These are phyloP conservation scores for Candida pseudoviswanathii DNA, from an alignment of 1,139 yeast species.

Conservation along the genomic window DNA sequence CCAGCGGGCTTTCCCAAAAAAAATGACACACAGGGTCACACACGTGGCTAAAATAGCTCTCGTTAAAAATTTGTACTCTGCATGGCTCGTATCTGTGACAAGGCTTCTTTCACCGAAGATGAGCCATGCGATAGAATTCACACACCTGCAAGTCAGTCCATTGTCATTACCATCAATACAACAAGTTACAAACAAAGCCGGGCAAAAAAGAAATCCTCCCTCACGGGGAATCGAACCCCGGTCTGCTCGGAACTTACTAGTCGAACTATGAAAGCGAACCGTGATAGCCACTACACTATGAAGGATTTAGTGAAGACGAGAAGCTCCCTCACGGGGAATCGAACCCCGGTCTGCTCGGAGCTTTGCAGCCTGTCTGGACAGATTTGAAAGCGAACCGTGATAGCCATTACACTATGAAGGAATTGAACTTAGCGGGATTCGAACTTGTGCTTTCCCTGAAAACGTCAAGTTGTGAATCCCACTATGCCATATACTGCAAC, in stretches of 20 bases:
- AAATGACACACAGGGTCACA: background rate
- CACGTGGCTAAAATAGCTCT: background rate
- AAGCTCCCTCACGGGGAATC: conserved; percentile 6
- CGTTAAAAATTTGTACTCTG: background rate
- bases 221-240: conserved; percentile 10
- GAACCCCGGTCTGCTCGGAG: conserved; percentile 10
- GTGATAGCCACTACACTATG: conserved; percentile 7
- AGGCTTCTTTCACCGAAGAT: too few species aligned
- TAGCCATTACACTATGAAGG: conserved; percentile 8
- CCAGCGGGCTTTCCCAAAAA: background rate
- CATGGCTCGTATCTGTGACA: too few species aligned
- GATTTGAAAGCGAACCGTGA: conserved; percentile 9
- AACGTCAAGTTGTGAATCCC: background rate
- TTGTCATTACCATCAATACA: background rate
- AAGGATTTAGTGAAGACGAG: background rate
- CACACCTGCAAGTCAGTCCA: too few species aligned
- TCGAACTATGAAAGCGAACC: conserved; percentile 4
- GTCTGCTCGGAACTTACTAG: conserved; percentile 6
- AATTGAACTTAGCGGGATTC: background rate
- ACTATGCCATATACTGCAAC: background rate
- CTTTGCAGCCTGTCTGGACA: background rate
- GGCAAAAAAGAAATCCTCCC: conserved; percentile 1
- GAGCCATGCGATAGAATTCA: too few species aligned
- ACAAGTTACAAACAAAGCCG: background rate
- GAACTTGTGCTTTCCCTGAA: too few species aligned